phyloP scores from a whole-genome alignment of 1,139 yeast species.

The Petasospora rhodanensis region DNA sequence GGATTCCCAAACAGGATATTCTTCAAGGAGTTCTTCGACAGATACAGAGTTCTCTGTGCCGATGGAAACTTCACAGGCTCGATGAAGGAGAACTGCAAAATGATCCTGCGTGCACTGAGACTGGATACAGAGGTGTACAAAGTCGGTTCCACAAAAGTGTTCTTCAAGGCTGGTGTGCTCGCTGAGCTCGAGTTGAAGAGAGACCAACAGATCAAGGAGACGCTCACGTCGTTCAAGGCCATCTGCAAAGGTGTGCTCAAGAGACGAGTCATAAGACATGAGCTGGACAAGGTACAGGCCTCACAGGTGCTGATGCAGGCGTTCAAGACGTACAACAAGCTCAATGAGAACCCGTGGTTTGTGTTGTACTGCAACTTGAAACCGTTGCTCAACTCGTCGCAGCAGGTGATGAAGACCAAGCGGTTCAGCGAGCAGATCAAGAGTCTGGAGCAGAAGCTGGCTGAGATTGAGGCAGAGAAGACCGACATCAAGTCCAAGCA shows the following conservation, averaged over 20 bases:
- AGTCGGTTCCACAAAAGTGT: constrained; percentile 76
- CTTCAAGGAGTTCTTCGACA: constrained; percentile 70
- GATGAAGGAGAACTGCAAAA: constrained; percentile 60
- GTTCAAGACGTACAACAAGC: constrained; percentile 47
- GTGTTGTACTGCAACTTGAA: constrained; percentile 64
- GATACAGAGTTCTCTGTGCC: constrained; percentile 61
- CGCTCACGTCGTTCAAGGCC: constrained; percentile 65
- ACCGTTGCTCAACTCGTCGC: constrained; percentile 70
- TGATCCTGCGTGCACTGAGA: constrained; percentile 56
- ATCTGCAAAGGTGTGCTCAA: constrained; percentile 57
- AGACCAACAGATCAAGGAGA: constrained; percentile 54
- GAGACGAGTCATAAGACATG: constrained; percentile 47
- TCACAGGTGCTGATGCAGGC: constrained; percentile 65
- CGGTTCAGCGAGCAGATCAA: constrained; percentile 56
- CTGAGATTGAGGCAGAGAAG: constrained; percentile 32
- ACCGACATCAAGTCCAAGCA: constrained; percentile 28
- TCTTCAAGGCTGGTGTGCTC: constrained; percentile 90
- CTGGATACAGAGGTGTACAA: constrained; percentile 66
- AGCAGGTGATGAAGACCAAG: constrained; percentile 52
- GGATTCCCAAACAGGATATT: constrained; percentile 93
- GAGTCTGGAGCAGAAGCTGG: constrained; percentile 41
- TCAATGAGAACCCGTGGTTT: constrained; percentile 78
- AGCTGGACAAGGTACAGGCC: constrained; percentile 62
- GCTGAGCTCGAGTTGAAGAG: constrained; percentile 81
- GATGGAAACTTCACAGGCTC: constrained; percentile 43